Evolutionary conservation across 1,139 yeast genomes (phyloP).

Genomic region (Ogataea hybrid): DNA sequence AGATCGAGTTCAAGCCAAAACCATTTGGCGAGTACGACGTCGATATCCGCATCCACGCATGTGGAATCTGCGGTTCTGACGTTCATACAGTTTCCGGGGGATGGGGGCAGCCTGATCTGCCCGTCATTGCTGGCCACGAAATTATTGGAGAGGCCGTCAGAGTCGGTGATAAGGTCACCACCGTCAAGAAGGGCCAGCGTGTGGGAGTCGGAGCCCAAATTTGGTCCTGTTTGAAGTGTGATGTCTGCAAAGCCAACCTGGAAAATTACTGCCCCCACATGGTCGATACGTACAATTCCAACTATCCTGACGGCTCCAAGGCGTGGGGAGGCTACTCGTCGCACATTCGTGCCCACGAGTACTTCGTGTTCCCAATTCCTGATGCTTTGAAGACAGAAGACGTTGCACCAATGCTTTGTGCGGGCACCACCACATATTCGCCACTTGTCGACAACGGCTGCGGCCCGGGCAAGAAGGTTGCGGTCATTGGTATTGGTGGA

Average conservation of each 20-base stretch:
- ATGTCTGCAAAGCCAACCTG: conserved; percentile 42
- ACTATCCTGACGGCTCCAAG: conserved; percentile 38
- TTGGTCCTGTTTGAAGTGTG: conserved; percentile 48
- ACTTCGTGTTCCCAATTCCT: conserved; percentile 56
- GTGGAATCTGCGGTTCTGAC: conserved; percentile 65
- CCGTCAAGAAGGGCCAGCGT: conserved; percentile 52
- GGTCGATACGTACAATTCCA: conserved; percentile 45
- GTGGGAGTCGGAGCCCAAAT: conserved; percentile 63
- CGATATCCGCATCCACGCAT: conserved; percentile 44
- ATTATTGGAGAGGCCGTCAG: conserved; percentile 42
- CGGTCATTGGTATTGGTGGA: conserved; percentile 59
- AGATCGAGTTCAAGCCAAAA: conserved; percentile 37
- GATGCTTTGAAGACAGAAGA: conserved; percentile 42
- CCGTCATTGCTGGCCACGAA: conserved; percentile 46
- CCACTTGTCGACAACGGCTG: conserved; percentile 51
- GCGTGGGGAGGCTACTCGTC: conserved; percentile 64
- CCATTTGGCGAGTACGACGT: conserved; percentile 56
- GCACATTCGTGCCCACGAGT: conserved; percentile 52
- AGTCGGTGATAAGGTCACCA: conserved; percentile 47
- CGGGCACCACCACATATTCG: conserved; percentile 61
- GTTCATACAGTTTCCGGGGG: conserved; percentile 42
- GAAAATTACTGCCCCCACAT: conserved; percentile 49
- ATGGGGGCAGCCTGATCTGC: conserved; percentile 36
- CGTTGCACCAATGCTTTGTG: conserved; percentile 69
- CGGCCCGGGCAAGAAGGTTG: conserved; percentile 42